Evolutionary conservation across 139 green algal genomes (phyloP), one percentile per base, ranked within the genome.

Genomic region (Marvania coccoides): DNA sequence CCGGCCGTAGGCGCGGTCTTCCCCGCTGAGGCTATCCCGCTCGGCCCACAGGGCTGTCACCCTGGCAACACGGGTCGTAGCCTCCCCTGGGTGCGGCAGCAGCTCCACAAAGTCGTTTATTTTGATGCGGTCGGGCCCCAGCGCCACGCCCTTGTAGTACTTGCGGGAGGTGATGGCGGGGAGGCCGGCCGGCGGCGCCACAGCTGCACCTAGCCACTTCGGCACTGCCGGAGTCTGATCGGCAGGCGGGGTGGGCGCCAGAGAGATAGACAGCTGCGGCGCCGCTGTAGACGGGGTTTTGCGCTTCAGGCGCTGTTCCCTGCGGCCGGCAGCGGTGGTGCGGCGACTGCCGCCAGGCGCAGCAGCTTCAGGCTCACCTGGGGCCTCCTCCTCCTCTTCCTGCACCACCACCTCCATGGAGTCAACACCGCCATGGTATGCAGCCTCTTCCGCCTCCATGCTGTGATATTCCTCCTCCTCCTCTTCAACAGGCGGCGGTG

Each of bases 31-130:
- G n/a, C n/a, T n/a, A 2, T 33, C 26, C 36, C 4, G 6, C 62
- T 77, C 62, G 24, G 51, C 31, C 70, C 70, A 77, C 33, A 77
- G 33, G 6, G 63, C 63, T 33, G 61, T 15, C 15, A 77, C 8
- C 36, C 47, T 51, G 13, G 45, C 54, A 19, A 77, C 4, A 10
- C 42, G 70, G 3, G 55, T 60, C 13, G 5, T 15, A 0, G 38
- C 39, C 31, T 77, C 70, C 5, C 70, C 70, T 1, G 55, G 57
- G 12, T 36, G 15, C 2, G 54, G 46, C 13, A 24, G 28, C 47
- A 77, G 13, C 33, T 68, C 56, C 1, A 72, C 63, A 37, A 6
- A 47, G 31, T 65, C 63, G 5, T 61, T 61, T 10, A 72, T 38
- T 31, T 12, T 8, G n/a, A 77, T 29, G 30, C 29, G 51, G 38